Base-by-base conservation (phyloP, 306 rosid genomes). In the Canavalia ensiformis region DNA sequence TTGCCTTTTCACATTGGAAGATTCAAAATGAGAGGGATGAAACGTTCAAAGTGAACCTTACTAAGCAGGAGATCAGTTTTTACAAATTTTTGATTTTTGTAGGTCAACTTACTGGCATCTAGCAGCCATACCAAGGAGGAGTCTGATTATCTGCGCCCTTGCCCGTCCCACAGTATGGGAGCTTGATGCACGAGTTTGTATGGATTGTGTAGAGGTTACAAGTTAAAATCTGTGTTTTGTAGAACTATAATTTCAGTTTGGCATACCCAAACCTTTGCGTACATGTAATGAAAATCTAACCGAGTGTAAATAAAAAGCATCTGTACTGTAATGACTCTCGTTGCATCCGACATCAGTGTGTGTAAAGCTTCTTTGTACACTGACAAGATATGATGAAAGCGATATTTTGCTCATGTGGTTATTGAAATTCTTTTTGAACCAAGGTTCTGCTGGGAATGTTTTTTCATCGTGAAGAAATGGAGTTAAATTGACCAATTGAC, bases 61-160 rank as follows among this genome's bases (percentile, higher is more conserved):
- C 74, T 68, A 4, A 67, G 47, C 2, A 18, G 33, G 47, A 46
- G 52, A 70, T 29, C 1, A 39, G 62, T 42, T 70, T 75, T 55
- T 51, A 75, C 9, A 64, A 51, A 46, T 75, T 63, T 42, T 11
- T 57, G 35, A 47, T 60, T 12, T 59, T 55, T 80, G 85, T 84
- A 93, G 97, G 81, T 93, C 65, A 93, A 91, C 73, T 60, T 93
- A 87, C 85, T 93, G 57, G 87, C 94, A 41, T 87, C 94, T 12
- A 81, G 76, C 80, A 85, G 77, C 74, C 46, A 80, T 76, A 82
- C 54, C 75, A 83, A 81, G 68, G 92, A 88, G 59, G 87, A 84
- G 67, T 70, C 75, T 31, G 82, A 79, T 49, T 45, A 68, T 46
- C 71, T 29, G 74, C 81, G 60, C 13, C 75, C 82, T 46, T 87